These are phyloP conservation scores for Agrocybe pediades DNA, from an alignment of 768 basidiomycete genomes.

Conservation along the genomic window DNA sequence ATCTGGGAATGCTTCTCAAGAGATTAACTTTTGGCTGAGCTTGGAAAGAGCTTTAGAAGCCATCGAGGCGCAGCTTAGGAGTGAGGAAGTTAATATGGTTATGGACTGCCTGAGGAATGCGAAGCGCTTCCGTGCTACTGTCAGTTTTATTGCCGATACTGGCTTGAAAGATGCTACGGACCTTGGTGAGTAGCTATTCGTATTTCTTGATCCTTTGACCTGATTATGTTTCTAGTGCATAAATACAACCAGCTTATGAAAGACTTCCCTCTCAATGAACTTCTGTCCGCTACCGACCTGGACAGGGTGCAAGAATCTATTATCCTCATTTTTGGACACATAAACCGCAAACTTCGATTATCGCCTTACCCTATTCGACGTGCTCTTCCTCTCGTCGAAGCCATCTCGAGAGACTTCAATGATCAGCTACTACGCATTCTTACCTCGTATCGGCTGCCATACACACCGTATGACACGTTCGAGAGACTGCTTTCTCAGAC, in stretches of 20 bases:
- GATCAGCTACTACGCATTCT: conserved; percentile 91
- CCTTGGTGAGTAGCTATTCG: conserved; percentile 54
- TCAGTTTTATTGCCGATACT: conserved; percentile 97
- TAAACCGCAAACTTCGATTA: conserved; percentile 93
- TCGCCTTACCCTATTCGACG: conserved; percentile 97
- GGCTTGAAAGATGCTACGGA: conserved; percentile 94
- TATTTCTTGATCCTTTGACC: neutral
- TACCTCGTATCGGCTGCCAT: conserved; percentile 88
- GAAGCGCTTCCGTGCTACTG: conserved; percentile 95
- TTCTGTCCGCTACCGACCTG: conserved; percentile 94
- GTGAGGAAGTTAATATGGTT: conserved; percentile 90
- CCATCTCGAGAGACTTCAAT: conserved; percentile 97
- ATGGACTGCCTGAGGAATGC: conserved; percentile 95
- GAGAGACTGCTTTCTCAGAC: conserved; percentile 81
- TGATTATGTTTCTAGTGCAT: conserved; percentile 59
- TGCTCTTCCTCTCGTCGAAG: conserved; percentile 95
- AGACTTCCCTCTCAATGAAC: conserved; percentile 96
- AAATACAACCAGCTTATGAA: conserved; percentile 99
- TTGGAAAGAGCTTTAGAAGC: conserved; percentile 92
- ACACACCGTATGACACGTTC: conserved; percentile 93
- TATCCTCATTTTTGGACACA: conserved; percentile 84
- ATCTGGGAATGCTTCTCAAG: conserved; percentile 95
- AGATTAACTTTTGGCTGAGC: conserved; percentile 98
- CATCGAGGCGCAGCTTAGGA: conserved; percentile 88
- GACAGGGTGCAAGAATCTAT: conserved; percentile 93